Base-by-base conservation (phyloP, 306 rosid genomes). In the Quercus variabilis region DNA sequence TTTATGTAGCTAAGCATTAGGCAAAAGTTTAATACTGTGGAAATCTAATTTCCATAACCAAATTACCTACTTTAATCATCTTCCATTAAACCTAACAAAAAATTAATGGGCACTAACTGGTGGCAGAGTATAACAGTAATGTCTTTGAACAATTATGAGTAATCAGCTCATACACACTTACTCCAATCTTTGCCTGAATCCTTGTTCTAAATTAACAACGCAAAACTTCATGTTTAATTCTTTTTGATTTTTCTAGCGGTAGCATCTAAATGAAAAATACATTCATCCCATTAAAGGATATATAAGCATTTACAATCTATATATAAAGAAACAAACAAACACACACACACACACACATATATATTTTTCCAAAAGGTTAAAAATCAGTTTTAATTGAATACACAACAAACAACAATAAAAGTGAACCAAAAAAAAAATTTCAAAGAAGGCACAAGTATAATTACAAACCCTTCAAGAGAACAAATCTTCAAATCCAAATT, bases 11-110 rank as follows among this genome's bases (percentile, higher is more conserved):
- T 21, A 81, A 78, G 55, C 26, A 10, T 38, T 78, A 58, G 83
- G 75, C 67, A 86, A 79, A 60, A 77, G 25, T 49, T 57, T 71
- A 46, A 59, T 68, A 75, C 75, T 78, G 51, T 10, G 76, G 21
- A 60, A 18, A 59, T 57, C 12, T 74, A 14, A 15, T 20, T 69
- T 74, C 58, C 69, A 46, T 14, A 28, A 63, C 41, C 30, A 62
- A 62, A 62, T 19, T 19, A 57, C 63, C 12, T 9, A 19, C 26
- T 58, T 62, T 12, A 62, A 13, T 4, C 18, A 65, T 31, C 49
- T 19, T 65, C 14, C 71, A 31, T 18, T 31, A 8, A 31, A 31
- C 35, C 8, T 10, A 25, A 60, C 14, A 1, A 26, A 60, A 23
- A 3, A 11, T 4, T 4, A 57, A 20, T n/a, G 11, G 23, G 11